Evolutionary conservation across 2,329 filamentous ascomycete species (phyloP), one percentile per base, ranked within the genome.

Genomic region (Neoascochyta sp.): DNA sequence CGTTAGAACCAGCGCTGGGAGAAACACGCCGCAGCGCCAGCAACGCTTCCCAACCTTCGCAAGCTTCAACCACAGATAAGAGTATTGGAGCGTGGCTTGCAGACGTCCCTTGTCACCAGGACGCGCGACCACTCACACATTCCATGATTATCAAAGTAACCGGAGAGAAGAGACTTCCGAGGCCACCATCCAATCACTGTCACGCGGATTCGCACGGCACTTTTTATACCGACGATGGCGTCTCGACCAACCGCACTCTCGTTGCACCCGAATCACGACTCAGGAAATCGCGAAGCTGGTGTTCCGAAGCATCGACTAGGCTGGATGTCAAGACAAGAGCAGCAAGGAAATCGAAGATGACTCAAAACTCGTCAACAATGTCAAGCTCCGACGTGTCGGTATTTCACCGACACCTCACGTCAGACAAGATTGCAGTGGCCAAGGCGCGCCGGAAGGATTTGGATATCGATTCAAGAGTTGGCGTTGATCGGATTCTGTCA

Each of bases 31-130:
- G 50, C n/a, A 48, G 49, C 24, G 34, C 35, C 9, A 45, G 37
- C 19, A 38, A 39, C 8, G 44, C 34, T n/a, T 22, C 27, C 28
- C 29, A 27, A 12, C 41, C 45, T n/a, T 31, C 42, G 9, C 33
- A 42, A 9, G 31, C 43, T 17, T 27, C 41, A 14, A 22, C 33
- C 11, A 26, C 29, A 13, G 28, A 39, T 14, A 45, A 45, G 22
- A 45, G 49, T 6, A 56, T 57, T 11, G 51, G 52, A 2, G 52
- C 46, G 9, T 57, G 54, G 54, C 49, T 57, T 14, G 51, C 52
- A 8, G 46, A 52, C 22, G 47, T 57, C 8, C 46, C 51, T 6
- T 44, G 34, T n/a, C 49, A 41, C 22, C 41, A 44, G 27, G 41
- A 51, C 12, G 40, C 34, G 5, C 36, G 40, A 11, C 33, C 48